Evolutionary conservation across 2,329 filamentous ascomycete species (phyloP), one percentile per base, ranked within the genome.

Genomic region (Fusarium tupiense): DNA sequence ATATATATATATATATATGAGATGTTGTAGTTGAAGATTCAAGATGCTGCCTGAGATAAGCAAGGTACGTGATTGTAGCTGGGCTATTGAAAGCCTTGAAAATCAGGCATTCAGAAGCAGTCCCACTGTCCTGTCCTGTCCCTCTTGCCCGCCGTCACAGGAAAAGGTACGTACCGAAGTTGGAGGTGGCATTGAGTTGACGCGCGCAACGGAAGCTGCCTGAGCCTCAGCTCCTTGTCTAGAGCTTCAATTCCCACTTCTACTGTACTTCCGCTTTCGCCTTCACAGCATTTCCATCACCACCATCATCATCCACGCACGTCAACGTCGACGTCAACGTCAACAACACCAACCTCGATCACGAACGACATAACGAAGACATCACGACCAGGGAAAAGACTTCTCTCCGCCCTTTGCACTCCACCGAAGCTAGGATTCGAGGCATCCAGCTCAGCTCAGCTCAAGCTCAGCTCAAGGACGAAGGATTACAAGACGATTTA

Each of bases 191-290:
- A 54, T 61, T 61, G 41, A 75, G 77, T 79, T 84, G 83, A 84
- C 83, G 82, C 83, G 82, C 83, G 83, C 82, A 79, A 80, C 77
- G 74, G 79, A 79, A 85, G 84, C 83, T 85, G 84, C 84, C 84
- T 85, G 83, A 82, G 81, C 79, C 80, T 70, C 60, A 73, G 62
- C 70, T 70, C 66, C 67, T 71, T 74, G 69, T 71, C 74, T 47
- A 74, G 74, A 76, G 73, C 74, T 79, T 59, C 73, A 68, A 65
- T 64, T 58, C 57, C 64, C 71, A 70, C 67, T 63, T 60, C 64
- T 62, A 56, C 46, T 16, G 46, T 22, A 49, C 72, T 63, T 56
- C 47, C 35, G 58, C 72, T 61, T 40, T 49, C 44, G 64, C 72
- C 54, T 59, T 54, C 35, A 40, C 19, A 71, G 44, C 64, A 52